Evolutionary conservation across 2,329 filamentous ascomycete species (phyloP).

Genomic region (Monosporascus sp.): DNA sequence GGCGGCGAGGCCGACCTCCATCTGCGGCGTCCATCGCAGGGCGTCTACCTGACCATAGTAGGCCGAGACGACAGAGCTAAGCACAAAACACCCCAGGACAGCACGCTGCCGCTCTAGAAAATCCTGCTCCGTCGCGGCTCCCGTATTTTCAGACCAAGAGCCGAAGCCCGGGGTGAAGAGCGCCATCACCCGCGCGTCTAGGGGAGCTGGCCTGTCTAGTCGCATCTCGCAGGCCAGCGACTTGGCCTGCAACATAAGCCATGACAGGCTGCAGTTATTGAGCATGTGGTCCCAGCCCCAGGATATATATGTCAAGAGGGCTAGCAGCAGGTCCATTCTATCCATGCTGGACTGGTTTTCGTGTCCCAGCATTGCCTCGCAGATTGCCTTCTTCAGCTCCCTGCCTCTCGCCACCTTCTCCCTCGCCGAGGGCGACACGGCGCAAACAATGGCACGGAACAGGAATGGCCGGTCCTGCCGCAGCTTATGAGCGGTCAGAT

Average conservation of each 20-base stretch:
- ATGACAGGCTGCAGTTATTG: conserved; percentile 24
- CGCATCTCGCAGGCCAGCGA: conserved; percentile 32
- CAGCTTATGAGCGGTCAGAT: conserved; percentile 25
- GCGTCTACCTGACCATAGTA: conserved; percentile 29
- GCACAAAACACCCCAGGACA: conserved; percentile 25
- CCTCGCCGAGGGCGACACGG: conserved; percentile 25
- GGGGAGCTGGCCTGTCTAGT: conserved; percentile 24
- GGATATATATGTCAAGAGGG: conserved; percentile 29
- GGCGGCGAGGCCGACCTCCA: conserved; percentile 29
- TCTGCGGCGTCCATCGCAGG: conserved; percentile 31
- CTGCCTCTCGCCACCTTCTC: conserved; percentile 19
- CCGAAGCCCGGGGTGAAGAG: conserved; percentile 23
- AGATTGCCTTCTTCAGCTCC: conserved; percentile 20
- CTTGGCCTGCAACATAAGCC: conserved; percentile 31
- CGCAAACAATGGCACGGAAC: conserved; percentile 29
- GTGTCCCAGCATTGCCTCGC: too few relatives aligned
- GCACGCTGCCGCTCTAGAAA: conserved; percentile 21
- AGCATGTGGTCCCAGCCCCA: conserved; percentile 32
- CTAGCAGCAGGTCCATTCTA: conserved; percentile 26
- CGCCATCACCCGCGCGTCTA: conserved; percentile 25
- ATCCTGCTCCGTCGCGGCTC: conserved; percentile 13
- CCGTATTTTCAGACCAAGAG: conserved; percentile 6
- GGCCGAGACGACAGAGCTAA: conserved; percentile 27
- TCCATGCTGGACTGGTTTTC: conserved; percentile 20
- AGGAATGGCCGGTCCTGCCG: conserved; percentile 26